Evolutionary conservation across 441 rosid genomes (phyloP), one percentile per base, ranked within the genome.

Genomic region (Brassica hybrid): DNA sequence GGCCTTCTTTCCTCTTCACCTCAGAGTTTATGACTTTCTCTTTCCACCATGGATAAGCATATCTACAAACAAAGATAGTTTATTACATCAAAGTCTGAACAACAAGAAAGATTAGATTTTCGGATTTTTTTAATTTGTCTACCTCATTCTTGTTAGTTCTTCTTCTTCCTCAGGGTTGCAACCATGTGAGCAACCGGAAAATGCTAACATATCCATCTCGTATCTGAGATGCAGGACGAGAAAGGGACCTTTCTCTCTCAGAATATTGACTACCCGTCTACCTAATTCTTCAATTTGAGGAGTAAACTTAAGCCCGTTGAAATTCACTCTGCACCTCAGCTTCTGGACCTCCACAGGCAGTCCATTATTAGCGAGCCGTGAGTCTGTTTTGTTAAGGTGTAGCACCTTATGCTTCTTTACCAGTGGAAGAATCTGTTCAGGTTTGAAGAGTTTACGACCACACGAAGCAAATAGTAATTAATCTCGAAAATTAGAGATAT

Each of bases 181-280:
- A 63, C 91, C 92, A 72, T 83, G 90, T 30, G 91, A 86, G 81
- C 95, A 90, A 52, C 93, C 95, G 0, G 95, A 90, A 75, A 90
- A 90, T 1, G 95, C 89, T 64, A 90, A 68, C 95, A 90, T 90
- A 80, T 90, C 95, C 95, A 90, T 90, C 79, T 90, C 95, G n/a
- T 88, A 88, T 66, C 95, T 83, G 30, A 90, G 91, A 84, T 90
- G 95, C 30, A 90, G 90, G 61, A 90, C 95, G 17, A 90, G 74
- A 71, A 86, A 90, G 19, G 91, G 91, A 45, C 95, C 93, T 64
- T 84, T 90, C 81, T 85, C 88, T 76, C 93, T 85, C 78, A 90
- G 80, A 78, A 88, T 85, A 38, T 60, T 76, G 62, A 86, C 92
- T 7, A 84, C 81, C 75, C 75, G 83, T 80, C 88, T 87, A 18